Evolutionary conservation across 2,329 filamentous ascomycete genomes (phyloP).

Genomic region (Penicillium brasilianum): DNA sequence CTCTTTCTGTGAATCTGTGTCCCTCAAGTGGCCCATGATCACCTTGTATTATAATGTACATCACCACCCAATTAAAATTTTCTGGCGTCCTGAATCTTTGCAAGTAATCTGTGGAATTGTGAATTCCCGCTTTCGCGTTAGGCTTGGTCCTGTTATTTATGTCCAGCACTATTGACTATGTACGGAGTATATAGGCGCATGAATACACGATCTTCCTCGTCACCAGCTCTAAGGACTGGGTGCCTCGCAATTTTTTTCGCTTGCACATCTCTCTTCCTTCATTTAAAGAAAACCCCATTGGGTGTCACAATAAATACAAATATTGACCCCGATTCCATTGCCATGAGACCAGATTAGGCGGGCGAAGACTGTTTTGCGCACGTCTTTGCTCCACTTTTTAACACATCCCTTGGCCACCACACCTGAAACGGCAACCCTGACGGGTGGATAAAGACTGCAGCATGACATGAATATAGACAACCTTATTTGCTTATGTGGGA

Average conservation of each 20-base stretch:
- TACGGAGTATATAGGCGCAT: no score
- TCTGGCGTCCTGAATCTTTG: no score
- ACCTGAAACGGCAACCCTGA: neutral
- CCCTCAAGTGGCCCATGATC: neutral
- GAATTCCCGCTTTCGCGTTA: no score
- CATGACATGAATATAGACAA: neutral
- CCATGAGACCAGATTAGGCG: neutral
- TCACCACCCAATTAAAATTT: neutral
- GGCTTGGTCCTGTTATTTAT: no score
- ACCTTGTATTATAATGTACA: conserved; percentile 29
- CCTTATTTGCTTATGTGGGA: conserved; percentile 1
- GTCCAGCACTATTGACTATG: no score
- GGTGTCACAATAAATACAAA: no score
- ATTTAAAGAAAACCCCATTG: no score
- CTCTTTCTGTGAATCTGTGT: neutral
- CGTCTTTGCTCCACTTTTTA: conserved; percentile 23
- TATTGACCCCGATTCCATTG: neutral
- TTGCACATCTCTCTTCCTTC: neutral
- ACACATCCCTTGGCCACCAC: conserved; percentile 11
- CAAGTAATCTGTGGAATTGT: no score
- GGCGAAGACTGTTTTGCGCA: neutral
- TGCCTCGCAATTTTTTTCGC: neutral
- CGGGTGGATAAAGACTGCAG: neutral
- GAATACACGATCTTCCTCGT: conserved; percentile 20
- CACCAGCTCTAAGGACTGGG: conserved; percentile 11